Base-by-base conservation (phyloP, 805 yeast genomes). In the Peterozyma xylosa region DNA sequence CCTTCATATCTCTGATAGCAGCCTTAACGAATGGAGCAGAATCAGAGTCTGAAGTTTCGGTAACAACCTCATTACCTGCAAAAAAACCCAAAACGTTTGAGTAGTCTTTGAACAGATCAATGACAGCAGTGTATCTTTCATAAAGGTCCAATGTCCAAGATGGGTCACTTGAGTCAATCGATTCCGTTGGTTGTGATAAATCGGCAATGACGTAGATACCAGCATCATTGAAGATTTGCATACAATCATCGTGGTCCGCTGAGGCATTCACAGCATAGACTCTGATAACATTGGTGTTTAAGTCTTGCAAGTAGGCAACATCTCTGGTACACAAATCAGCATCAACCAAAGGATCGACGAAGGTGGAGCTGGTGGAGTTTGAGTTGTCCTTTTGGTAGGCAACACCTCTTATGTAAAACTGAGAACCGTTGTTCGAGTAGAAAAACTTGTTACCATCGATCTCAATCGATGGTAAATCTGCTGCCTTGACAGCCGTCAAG, bases 1-100 rank as follows among this genome's bases (percentile, higher is more conserved):
- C 57, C 66, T 86, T 90, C 58, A 76, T 74, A 62, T 91, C 99
- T 65, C 99, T 82, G 49, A 93, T 74, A 14, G 98, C 96, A 30
- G 98, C 96, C 73, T 91, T 93, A 45, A 93, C 96, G 64, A 81
- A 91, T 1, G 97, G 88, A 29, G 97, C 89, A 30, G 97, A 86
- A 53, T 80, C 82, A 11, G 97, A 86, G 64, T 87, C 90, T 40
- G 88, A 68, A 37, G 65, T 67, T 58, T 86, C 88, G 64, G 90
- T 91, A 48, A 91, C 79, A 43, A 93, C 98, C 73, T 91, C 99
- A 66, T 93, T 93, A 49, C 98, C 99, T 29, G 98, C 98, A 66
- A 91, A 90, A 74, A 87, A 90, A 2, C 98, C 99, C 50, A 91
- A 71, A 15, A 87, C 76, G 65, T 91, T 91, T 39, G 82, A 66